Evolutionary conservation across 441 rosid species (phyloP), one percentile per base, ranked within the genome.

Genomic region (Erodium moschatum): DNA sequence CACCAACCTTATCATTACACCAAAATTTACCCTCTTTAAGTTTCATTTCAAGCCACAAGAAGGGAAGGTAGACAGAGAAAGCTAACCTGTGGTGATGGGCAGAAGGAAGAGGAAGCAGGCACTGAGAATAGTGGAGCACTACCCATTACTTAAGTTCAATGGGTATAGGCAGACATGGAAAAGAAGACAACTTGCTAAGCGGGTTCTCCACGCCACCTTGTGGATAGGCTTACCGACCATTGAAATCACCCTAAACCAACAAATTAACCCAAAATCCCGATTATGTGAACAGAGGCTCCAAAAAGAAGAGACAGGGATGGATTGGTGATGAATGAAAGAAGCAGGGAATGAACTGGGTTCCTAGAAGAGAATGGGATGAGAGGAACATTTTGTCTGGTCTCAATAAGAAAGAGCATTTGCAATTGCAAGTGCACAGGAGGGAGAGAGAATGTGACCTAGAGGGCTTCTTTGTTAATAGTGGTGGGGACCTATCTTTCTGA

Each of bases 171-270:
- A 29, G 31, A 29, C 31, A 29, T 29, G 73, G 40, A 21, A 75
- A 73, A 72, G 64, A 33, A 65, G 63, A 69, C 70, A 75, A 74
- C 72, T 64, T 74, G 73, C 21, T 62, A 12, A 21, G 50, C 6
- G 58, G 77, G 76, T 63, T 54, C 72, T 64, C 64, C 69, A 21
- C 44, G 12, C 52, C 12, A 29, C 40, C 33, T 8, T 35, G 61
- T 52, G 54, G 44, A 67, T 38, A 16, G 70, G 56, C 21, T 21
- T 60, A 11, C 33, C 64, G 31, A 29, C 31, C 31, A 29, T 4
- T 29, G 31, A 29, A 29, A 29, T 29, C 3, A 2, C 31, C 31
- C 3, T 4, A 29, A 24, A 24, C 27, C 27, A 24, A 24, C 27
- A 24, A 29, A 29, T 29, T 29, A 29, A 29, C 31, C 31, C 1